These are phyloP conservation scores for Dendrobium nobile DNA, from an alignment of 106 monocot species.

Conservation along the genomic window DNA sequence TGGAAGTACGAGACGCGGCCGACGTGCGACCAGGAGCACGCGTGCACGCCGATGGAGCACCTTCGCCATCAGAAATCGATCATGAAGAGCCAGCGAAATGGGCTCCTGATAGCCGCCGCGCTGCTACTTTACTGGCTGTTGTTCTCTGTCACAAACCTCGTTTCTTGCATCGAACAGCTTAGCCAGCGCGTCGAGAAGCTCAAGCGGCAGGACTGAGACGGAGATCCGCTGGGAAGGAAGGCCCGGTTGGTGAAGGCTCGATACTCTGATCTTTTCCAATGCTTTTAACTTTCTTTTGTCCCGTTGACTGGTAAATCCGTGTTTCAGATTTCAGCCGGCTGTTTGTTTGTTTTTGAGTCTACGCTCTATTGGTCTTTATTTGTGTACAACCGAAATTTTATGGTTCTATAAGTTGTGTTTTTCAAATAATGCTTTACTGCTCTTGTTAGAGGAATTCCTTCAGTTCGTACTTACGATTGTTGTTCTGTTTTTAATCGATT, in stretches of 20 bases:
- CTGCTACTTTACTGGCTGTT: constrained; percentile 66
- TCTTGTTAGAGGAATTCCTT: too few species aligned
- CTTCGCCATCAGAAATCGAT: constrained; percentile 56
- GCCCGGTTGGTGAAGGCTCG: background rate
- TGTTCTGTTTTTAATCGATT: background rate
- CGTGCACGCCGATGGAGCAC: constrained; percentile 61
- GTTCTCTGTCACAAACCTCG: constrained; percentile 44
- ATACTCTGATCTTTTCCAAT: background rate
- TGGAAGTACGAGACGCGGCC: constrained; percentile 77
- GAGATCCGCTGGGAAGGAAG: background rate
- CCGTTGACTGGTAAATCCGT: background rate
- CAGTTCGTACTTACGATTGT: too few species aligned
- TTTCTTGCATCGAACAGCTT: constrained; percentile 36
- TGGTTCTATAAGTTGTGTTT: background rate
- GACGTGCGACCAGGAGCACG: constrained; percentile 41
- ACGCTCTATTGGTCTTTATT: background rate
- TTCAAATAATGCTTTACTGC: background rate
- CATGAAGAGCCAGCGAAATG: constrained; percentile 75
- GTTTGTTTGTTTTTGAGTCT: background rate
- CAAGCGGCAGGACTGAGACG: constrained; percentile 25
- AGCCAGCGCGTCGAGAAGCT: constrained; percentile 50
- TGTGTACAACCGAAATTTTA: background rate
- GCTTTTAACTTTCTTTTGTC: background rate
- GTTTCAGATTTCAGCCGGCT: background rate
- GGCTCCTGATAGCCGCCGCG: constrained; percentile 51